phyloP scores from a whole-genome alignment of 169 alveolate genomes.

The Plasmodium malariae region DNA sequence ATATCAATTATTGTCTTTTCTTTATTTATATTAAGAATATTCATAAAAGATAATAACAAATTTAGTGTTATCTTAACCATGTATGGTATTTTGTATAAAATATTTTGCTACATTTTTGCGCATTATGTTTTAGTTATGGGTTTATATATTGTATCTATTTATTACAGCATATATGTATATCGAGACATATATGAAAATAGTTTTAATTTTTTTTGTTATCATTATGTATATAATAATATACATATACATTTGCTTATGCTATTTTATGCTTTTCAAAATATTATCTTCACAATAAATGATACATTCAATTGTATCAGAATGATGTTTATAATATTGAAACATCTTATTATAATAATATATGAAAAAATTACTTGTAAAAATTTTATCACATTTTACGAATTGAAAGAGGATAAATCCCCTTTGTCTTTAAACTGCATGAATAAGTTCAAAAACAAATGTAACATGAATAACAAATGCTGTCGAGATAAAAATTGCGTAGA shows the following conservation, averaged over 20 bases:
- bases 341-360: constrained; percentile 46
- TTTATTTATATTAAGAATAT: constrained; percentile 44
- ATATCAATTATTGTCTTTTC: constrained; percentile 63
- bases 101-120: constrained; percentile 69
- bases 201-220: constrained; percentile 68
- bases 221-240: constrained; percentile 57
- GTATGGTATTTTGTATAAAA: constrained; percentile 64
- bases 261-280: constrained; percentile 65
- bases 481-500: constrained; percentile 69
- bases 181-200: constrained; percentile 49
- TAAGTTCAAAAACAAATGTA: constrained; percentile 30
- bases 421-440: constrained; percentile 50
- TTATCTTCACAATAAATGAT: constrained; percentile 59
- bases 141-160: constrained; percentile 44
- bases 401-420: constrained; percentile 61
- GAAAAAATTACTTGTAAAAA: constrained; percentile 72
- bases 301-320: constrained; percentile 59
- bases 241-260: constrained; percentile 67
- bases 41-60: constrained; percentile 57
- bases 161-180: constrained; percentile 45
- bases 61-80: constrained; percentile 68
- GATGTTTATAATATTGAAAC: constrained; percentile 39
- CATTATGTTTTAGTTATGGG: constrained; percentile 74
- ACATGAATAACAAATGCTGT: constrained; percentile 47
- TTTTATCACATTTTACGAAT: constrained; percentile 70